Base-by-base conservation (phyloP, 78 protist genomes). In the Bodo saltans region DNA sequence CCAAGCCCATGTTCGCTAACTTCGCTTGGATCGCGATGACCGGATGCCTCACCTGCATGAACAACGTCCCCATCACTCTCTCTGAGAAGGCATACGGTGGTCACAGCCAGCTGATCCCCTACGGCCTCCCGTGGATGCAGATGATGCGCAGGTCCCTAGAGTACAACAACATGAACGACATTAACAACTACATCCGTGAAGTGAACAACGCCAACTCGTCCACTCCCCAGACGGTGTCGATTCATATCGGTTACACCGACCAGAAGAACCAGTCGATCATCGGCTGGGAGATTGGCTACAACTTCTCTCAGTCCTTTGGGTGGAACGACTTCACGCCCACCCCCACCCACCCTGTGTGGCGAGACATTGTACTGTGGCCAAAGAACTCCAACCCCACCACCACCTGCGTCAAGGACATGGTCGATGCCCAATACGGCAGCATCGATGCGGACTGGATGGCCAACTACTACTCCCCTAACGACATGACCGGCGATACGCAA, bases 161-260 rank as follows among this genome's bases (percentile, higher is more conserved):
- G n/a, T n/a, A n/a, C n/a, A n/a, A n/a, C n/a, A 47, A 35, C 38
- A 74, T 71, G 47, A 1, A 76, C 68, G 37, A 75, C 38, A 0
- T 85, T 1, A 39, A 42, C 17, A 71, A 42, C 53, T 30, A 72
- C 35, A 2, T 67, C 68, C 34, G 30, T 17, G 83, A 79, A 68
- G 69, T 85, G 38, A 8, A 35, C 26, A 74, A 67, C 68, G 83
- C 83, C 4, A 1, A 42, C 1, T 73, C 83, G n/a, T n/a, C n/a
- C n/a, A n/a, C n/a, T n/a, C n/a, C n/a, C n/a, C n/a, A n/a, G 60
- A 85, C 88, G 35, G 72, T 80, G 83, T 0, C 8, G n/a, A 32
- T 85, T 28, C 72, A 71, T 28, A 53, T 85, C 35, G 88, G 88
- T 34, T 72, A 74, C 28, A 82, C 83, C 74, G 82, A 85, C 34